phyloP scores from a whole-genome alignment of 805 yeast genomes.

The Torulaspora maleeae region DNA sequence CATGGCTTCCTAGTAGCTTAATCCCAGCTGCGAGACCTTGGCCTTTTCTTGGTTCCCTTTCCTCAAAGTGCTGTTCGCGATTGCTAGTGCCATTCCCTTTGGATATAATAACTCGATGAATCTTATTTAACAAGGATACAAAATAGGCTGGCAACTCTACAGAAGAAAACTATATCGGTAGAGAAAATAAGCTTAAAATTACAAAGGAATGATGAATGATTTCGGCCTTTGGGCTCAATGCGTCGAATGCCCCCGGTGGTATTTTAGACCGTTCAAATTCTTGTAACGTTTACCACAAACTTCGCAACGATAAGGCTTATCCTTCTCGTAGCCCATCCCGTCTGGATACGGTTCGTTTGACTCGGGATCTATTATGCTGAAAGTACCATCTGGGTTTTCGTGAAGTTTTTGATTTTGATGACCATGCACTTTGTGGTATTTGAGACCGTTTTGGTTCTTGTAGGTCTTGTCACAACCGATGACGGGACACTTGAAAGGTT shows the following conservation, averaged over 20 bases:
- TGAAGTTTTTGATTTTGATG: conserved; percentile 92
- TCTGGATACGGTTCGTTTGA: conserved; percentile 85
- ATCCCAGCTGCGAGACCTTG: not conserved
- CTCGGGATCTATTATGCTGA: conserved; percentile 87
- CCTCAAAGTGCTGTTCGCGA: not conserved
- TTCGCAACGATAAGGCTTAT: conserved; percentile 97
- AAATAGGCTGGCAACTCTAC: conserved; percentile 1
- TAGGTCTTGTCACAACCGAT: conserved; percentile 97
- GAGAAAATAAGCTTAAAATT: conserved; percentile 2
- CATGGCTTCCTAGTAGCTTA: conserved; percentile 14
- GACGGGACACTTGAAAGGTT: conserved; percentile 96
- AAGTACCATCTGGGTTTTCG: conserved; percentile 89
- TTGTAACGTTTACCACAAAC: conserved; percentile 97
- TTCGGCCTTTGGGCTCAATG: conserved; percentile 46
- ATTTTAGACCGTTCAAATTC: conserved; percentile 91
- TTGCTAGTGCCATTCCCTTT: not conserved
- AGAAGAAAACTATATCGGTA: conserved; percentile 1
- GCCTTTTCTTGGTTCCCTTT: not conserved
- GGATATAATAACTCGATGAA: not conserved
- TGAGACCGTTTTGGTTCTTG: conserved; percentile 95
- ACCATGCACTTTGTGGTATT: conserved; percentile 92
- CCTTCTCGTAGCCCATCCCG: conserved; percentile 92
- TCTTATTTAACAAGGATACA: not conserved
- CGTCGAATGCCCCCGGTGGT: conserved; percentile 97
- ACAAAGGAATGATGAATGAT: not conserved